A percentile compares a stretch with the other conserved stretches of the same genome.
Conservation (phyloP, 2,329 filamentous ascomycete species). For the Myriosclerotinia curreyana region DNA sequence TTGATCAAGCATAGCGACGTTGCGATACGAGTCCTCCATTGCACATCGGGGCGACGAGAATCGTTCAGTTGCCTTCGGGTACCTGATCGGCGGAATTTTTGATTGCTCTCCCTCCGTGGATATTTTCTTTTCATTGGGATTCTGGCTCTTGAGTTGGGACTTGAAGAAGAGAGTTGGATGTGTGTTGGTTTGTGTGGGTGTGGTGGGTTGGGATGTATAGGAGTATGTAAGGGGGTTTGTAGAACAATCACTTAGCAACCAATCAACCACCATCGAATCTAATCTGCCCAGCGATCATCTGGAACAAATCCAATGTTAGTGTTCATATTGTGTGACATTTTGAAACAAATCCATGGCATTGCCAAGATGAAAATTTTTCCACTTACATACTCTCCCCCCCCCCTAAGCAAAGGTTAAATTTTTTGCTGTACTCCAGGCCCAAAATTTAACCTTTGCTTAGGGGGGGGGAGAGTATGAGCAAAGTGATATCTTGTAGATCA, state of each 20-base stretch:
- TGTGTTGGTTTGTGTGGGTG: neutral
- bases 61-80: slow-evolving; percentile 40
- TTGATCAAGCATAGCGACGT: slow-evolving; percentile 37
- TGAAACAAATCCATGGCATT: neutral
- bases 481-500: neutral
- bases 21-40: slow-evolving; percentile 51
- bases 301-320: neutral
- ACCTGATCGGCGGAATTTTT: slow-evolving; percentile 41
- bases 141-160: slow-evolving; percentile 34
- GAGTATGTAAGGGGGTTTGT: neutral
- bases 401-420: too few relatives aligned
- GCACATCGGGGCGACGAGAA: slow-evolving; percentile 53
- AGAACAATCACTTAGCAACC: neutral
- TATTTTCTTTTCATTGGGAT: slow-evolving; percentile 42
- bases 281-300: neutral
- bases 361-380: slow-evolving; percentile 2
- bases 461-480: too few relatives aligned
- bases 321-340: neutral
- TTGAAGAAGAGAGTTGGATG: slow-evolving; percentile 40
- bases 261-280: too few relatives aligned
- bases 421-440: too few relatives aligned
- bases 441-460: too few relatives aligned
- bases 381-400: too few relatives aligned
- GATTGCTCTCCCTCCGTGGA: slow-evolving; percentile 31
- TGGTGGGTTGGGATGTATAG: neutral